Evolutionary conservation across 2,329 filamentous ascomycete genomes (phyloP).

Genomic region (Aspergillus versicolor): DNA sequence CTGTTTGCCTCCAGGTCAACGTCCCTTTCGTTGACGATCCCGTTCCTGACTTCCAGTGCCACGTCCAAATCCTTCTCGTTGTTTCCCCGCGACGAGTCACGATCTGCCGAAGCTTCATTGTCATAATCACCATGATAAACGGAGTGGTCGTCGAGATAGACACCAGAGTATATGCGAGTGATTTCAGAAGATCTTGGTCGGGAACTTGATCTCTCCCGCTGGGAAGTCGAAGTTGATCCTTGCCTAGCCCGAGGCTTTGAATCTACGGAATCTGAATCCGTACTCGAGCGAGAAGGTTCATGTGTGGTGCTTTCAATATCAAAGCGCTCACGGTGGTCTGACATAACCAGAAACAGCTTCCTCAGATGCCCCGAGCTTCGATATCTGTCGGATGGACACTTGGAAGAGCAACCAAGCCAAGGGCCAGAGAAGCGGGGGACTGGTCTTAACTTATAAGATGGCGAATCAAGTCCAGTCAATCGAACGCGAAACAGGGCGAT

Average conservation of each 20-base stretch:
- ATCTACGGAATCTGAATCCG: constrained; percentile 10
- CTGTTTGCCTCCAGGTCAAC: constrained; percentile 25
- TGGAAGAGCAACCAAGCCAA: not conserved
- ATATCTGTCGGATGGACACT: not conserved
- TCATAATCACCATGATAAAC: constrained; percentile 29
- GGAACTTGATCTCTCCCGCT: constrained; percentile 18
- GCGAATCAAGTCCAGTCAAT: not conserved
- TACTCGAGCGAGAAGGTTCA: constrained; percentile 20
- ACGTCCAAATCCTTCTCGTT: constrained; percentile 16
- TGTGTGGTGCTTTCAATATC: constrained; percentile 10
- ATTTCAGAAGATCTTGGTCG: constrained; percentile 16
- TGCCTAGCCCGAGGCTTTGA: constrained; percentile 6
- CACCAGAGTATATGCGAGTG: constrained; percentile 29
- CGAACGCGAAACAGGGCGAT: not conserved
- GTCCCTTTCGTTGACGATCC: constrained; percentile 28
- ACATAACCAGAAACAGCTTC: constrained; percentile 10
- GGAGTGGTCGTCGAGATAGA: constrained; percentile 35
- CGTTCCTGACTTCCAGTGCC: constrained; percentile 24
- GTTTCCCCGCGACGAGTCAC: constrained; percentile 2
- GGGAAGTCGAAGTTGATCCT: constrained; percentile 2
- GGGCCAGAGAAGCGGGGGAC: not conserved
- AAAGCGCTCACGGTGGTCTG: not conserved
- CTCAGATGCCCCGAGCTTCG: not conserved
- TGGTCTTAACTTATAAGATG: not conserved
- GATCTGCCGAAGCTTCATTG: not conserved